Evolutionary conservation across 441 rosid species (phyloP).

Genomic region (Erysimum pusillum): DNA sequence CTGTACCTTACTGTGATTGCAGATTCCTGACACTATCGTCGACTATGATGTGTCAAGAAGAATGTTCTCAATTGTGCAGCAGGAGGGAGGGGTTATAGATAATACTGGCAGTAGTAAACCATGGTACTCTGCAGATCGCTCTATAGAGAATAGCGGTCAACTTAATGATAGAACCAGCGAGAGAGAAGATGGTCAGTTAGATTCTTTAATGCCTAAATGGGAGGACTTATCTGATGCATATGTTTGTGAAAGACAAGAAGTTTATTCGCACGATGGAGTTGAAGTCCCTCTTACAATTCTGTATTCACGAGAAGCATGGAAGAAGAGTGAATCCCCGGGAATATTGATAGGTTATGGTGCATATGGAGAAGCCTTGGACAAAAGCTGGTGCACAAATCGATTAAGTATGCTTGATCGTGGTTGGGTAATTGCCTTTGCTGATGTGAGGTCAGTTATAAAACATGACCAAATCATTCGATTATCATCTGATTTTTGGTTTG

Average conservation of each 20-base stretch:
- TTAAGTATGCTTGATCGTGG: conserved; percentile 94
- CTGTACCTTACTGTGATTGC: conserved; percentile 32
- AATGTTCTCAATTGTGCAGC: conserved; percentile 65
- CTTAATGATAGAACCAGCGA: conserved; percentile 28
- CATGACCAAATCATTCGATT: neutral
- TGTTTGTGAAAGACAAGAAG: conserved; percentile 75
- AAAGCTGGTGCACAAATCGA: conserved; percentile 80
- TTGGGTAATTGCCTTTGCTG: conserved; percentile 95
- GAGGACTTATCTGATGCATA: conserved; percentile 63
- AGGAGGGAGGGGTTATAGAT: conserved; percentile 59
- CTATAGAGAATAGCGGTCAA: conserved; percentile 33
- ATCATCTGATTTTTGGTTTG: conserved; percentile 5
- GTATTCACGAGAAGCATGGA: conserved; percentile 75
- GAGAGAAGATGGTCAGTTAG: conserved; percentile 40
- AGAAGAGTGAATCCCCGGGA: conserved; percentile 72
- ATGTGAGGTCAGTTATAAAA: conserved; percentile 74
- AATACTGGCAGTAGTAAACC: conserved; percentile 46
- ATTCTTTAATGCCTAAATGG: conserved; percentile 51
- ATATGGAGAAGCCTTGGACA: conserved; percentile 87
- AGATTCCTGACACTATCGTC: conserved; percentile 87
- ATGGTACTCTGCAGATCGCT: conserved; percentile 40
- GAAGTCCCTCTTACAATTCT: conserved; percentile 79
- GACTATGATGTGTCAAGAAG: conserved; percentile 81
- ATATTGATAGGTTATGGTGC: conserved; percentile 89
- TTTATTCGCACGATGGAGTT: conserved; percentile 79